Evolutionary conservation across 768 basidiomycete genomes (phyloP), one percentile per base, ranked within the genome.

Genomic region (Hypsizygus marmoreus): DNA sequence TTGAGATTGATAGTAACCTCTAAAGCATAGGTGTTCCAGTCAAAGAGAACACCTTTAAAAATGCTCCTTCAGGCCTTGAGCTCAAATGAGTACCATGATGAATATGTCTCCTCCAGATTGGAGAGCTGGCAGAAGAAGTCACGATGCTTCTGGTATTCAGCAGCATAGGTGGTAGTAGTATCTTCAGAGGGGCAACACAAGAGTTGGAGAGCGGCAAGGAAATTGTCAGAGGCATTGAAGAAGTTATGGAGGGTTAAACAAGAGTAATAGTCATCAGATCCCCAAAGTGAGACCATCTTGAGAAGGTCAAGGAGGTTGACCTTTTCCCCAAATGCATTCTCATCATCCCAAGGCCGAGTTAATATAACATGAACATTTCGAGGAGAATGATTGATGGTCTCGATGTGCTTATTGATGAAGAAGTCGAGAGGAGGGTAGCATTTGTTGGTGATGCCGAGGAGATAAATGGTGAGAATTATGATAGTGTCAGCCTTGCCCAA

Each of bases 71-170:
- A 8, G 11, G 45, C 42, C 43, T 45, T 22, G 3, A 36, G 3
- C 22, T 56, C 51, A 24, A 56, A 47, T 1, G 16, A 2, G 20
- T 56, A 56, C 48, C 45, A 53, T 12, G 6, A 22, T 0, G 28
- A 4, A 22, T 28, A 56, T 1, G 32, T 48, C 2, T 35, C 36
- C 23, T 56, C 49, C 7, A 56, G 43, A 12, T 49, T 49, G 1
- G 29, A 34, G 8, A 43, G 10, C 28, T 48, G 30, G 2, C 26
- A 7, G 35, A 50, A 56, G 28, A 50, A 56, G 0, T 43, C 17
- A 0, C 32, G 23, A 31, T 53, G 51, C 1, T 28, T 31, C 2
- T 29, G 3, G 24, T 37, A 53, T 12, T 50, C 33, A 1, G 1
- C 4, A 13, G 20, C 31, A 36, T 8, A 36, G 10, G 19, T 43